Conservation (phyloP, 371 early-diverging fungal species). For the Fennellomyces sp. region DNA sequence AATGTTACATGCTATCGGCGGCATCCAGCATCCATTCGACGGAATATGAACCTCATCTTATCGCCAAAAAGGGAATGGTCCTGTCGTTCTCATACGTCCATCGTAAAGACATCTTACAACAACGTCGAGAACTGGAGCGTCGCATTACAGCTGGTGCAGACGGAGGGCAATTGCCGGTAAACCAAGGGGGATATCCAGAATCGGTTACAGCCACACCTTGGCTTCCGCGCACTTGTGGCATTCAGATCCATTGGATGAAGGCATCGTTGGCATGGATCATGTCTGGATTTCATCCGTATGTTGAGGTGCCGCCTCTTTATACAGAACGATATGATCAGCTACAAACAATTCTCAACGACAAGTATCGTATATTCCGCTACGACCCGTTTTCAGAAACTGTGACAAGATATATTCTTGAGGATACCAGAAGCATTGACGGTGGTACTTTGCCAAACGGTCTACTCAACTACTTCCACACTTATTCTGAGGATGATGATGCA, state of each 20-base stretch:
- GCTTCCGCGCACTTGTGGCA: neutral
- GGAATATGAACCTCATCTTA: constrained; percentile 3
- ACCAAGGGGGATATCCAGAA: neutral
- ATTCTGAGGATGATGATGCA: neutral
- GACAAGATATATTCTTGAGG: neutral
- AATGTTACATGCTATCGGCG: neutral
- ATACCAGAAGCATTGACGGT: neutral
- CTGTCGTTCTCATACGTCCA: constrained; percentile 10
- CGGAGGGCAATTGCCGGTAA: neutral
- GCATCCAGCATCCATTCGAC: neutral
- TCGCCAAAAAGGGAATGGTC: constrained; percentile 1
- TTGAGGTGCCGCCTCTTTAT: constrained; percentile 6
- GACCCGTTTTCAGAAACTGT: constrained; percentile 1
- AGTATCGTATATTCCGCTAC: constrained; percentile 7
- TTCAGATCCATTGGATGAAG: constrained; percentile 1
- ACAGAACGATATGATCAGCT: neutral
- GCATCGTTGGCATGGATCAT: constrained; percentile 9
- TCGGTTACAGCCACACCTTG: constrained; percentile 1
- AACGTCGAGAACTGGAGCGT: constrained; percentile 2
- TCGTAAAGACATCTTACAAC: neutral
- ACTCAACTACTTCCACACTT: neutral
- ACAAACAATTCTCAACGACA: neutral
- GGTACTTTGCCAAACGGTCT: neutral
- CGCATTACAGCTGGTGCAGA: neutral
- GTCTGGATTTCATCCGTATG: constrained; percentile 5